A percentile compares a stretch with the other conserved stretches of the same genome.
Conservation (phyloP, 2,329 filamentous ascomycete species). For the Fusarium succisae region DNA sequence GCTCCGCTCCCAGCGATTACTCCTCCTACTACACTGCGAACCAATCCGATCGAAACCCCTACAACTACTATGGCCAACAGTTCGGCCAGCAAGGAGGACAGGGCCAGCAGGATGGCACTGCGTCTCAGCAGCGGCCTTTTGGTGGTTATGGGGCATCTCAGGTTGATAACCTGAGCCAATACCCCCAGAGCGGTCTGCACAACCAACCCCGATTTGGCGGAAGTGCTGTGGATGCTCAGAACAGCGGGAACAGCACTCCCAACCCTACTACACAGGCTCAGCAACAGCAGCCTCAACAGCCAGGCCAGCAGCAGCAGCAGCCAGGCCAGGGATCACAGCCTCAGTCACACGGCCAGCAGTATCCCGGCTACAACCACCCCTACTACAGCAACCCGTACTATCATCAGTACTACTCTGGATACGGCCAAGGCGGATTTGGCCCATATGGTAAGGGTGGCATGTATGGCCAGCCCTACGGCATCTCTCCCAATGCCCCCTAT, state of each 20-base stretch:
- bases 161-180: constrained; percentile 72
- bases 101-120: constrained; percentile 77
- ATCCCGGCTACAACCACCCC: constrained; percentile 64
- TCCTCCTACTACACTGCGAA: constrained; percentile 87
- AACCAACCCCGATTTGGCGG: constrained; percentile 69
- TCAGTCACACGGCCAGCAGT: constrained; percentile 58
- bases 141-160: constrained; percentile 77
- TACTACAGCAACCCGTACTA: constrained; percentile 73
- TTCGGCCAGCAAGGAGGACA: constrained; percentile 68
- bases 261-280: constrained; percentile 75
- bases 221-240: constrained; percentile 73
- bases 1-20: constrained; percentile 81
- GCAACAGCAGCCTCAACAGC: constrained; percentile 55
- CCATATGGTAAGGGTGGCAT: constrained; percentile 65
- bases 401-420: constrained; percentile 66
- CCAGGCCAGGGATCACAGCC: constrained; percentile 56
- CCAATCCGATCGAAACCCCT: constrained; percentile 75
- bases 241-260: constrained; percentile 90
- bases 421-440: constrained; percentile 61
- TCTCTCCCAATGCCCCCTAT: constrained; percentile 65
- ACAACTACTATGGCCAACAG: constrained; percentile 79
- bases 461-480: constrained; percentile 66
- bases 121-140: constrained; percentile 77
- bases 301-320: constrained; percentile 59
- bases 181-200: constrained; percentile 74